A percentile compares a stretch with the other conserved stretches of the same genome.
Conservation (phyloP, 2,329 filamentous ascomycete species). For the Sporothrix mexicana region DNA sequence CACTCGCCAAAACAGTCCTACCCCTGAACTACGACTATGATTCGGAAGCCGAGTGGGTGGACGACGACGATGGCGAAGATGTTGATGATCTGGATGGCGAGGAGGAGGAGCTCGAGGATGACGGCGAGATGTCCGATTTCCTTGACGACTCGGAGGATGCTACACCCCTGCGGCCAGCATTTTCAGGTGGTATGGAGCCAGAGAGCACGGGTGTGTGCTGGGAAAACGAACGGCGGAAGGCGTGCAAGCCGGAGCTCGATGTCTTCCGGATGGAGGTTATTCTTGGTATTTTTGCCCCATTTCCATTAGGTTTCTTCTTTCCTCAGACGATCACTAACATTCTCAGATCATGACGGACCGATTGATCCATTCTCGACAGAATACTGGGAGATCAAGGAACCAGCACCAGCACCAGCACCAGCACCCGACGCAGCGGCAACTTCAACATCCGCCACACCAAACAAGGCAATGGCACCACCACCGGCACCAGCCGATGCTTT, state of each 20-base stretch:
- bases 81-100: conserved; percentile 71
- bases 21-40: conserved; percentile 82
- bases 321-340: not conserved
- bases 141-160: conserved; percentile 83
- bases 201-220: conserved; percentile 83
- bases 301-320: not conserved
- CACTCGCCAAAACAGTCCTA: conserved; percentile 59
- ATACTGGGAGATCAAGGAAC: conserved; percentile 70
- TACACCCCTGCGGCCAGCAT: conserved; percentile 61
- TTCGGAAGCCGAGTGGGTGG: conserved; percentile 83
- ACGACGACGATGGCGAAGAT: conserved; percentile 74
- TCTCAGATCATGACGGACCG: conserved; percentile 51
- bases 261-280: conserved; percentile 77
- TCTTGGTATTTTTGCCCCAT: conserved; percentile 59
- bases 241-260: conserved; percentile 56
- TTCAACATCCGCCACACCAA: not conserved
- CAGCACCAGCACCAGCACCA: conserved; percentile 30
- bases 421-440: not conserved
- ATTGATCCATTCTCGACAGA: conserved; percentile 85
- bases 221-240: conserved; percentile 64
- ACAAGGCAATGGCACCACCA: conserved; percentile 37
- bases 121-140: conserved; percentile 88
- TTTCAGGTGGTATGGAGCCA: conserved; percentile 74
- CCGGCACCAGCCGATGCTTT: conserved; percentile 39
- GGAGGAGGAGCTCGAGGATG: conserved; percentile 73